Percentiles rank a stretch among this genome's conserved stretches.
Evolutionary conservation across 2,329 filamentous ascomycete genomes (phyloP).

Genomic region (Alternaria triticimaculans): DNA sequence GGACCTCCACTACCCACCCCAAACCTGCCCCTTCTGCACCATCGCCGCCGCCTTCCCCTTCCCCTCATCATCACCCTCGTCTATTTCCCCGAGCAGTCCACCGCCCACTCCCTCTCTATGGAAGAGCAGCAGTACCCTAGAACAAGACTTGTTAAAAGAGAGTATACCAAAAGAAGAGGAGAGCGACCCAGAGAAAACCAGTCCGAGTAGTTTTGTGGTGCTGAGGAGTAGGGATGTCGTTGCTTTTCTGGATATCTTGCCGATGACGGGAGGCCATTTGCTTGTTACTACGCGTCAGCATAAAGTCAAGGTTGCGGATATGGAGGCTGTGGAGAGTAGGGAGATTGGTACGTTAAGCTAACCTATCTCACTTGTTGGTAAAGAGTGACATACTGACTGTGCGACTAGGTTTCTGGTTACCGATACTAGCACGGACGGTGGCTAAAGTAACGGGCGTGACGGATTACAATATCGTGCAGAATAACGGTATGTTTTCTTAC

Average conservation of each 20-base stretch:
- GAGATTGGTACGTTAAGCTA: conserved; percentile 64
- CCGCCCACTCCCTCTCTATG: neutral
- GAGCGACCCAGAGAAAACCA: conserved; percentile 37
- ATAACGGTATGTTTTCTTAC: conserved; percentile 68
- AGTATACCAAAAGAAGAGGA: conserved; percentile 37
- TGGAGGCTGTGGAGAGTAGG: conserved; percentile 67
- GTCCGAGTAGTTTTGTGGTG: conserved; percentile 64
- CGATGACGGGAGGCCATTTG: conserved; percentile 76
- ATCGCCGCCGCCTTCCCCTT: conserved; percentile 60
- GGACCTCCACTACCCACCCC: conserved; percentile 50
- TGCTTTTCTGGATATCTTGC: conserved; percentile 93
- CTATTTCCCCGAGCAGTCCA: neutral
- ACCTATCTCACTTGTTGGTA: too few species aligned
- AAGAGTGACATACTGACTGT: neutral
- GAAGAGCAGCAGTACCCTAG: conserved; percentile 9
- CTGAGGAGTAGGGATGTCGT: conserved; percentile 79
- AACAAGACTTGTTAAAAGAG: conserved; percentile 16
- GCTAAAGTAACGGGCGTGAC: conserved; percentile 71
- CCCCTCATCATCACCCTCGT: conserved; percentile 1
- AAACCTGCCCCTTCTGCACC: conserved; percentile 64
- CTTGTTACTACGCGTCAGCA: conserved; percentile 81
- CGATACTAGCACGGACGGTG: conserved; percentile 75
- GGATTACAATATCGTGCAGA: conserved; percentile 97
- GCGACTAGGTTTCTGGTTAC: conserved; percentile 61
- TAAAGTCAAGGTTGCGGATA: conserved; percentile 76